phyloP scores from a whole-genome alignment of 2,329 filamentous ascomycete species.

The Torrubiella hemipterigena region DNA sequence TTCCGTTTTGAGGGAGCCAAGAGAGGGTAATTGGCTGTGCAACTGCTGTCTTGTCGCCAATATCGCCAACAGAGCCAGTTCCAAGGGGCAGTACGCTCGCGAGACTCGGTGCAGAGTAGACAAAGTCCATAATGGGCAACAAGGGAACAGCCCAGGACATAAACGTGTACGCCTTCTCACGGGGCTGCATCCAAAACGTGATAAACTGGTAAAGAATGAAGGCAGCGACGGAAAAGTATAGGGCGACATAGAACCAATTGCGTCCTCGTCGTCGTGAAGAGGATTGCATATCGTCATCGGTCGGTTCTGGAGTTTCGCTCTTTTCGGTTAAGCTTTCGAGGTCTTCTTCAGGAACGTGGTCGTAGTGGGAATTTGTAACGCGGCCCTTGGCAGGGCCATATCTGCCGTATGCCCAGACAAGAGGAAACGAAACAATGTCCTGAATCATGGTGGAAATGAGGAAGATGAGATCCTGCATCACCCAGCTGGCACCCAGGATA shows the following conservation, averaged over 20 bases:
- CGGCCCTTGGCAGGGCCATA: constrained; percentile 14
- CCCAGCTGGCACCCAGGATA: constrained; percentile 10
- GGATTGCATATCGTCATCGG: not conserved
- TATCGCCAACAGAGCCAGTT: constrained; percentile 10
- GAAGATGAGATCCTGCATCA: constrained; percentile 14
- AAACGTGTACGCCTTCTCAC: constrained; percentile 18
- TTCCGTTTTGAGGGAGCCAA: constrained; percentile 15
- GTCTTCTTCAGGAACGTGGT: constrained; percentile 6
- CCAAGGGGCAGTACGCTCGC: constrained; percentile 12
- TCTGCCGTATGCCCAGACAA: constrained; percentile 2
- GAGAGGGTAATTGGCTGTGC: constrained; percentile 8
- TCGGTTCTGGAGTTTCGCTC: no score
- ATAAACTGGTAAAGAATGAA: constrained; percentile 11
- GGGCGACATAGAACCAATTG: not conserved
- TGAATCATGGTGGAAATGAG: constrained; percentile 9
- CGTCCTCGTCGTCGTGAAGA: constrained; percentile 2
- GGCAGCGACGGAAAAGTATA: constrained; percentile 8
- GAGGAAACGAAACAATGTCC: constrained; percentile 15
- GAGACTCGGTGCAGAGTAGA: constrained; percentile 14
- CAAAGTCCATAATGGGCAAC: constrained; percentile 21
- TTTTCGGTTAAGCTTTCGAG: no score
- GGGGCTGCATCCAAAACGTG: constrained; percentile 13
- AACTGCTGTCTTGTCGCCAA: constrained; percentile 17
- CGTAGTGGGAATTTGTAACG: constrained; percentile 7
- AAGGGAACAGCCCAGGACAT: constrained; percentile 21